These are phyloP conservation scores for Arthrobotrys entomopaga DNA, from an alignment of 2,329 filamentous ascomycete genomes.

Conservation along the genomic window DNA sequence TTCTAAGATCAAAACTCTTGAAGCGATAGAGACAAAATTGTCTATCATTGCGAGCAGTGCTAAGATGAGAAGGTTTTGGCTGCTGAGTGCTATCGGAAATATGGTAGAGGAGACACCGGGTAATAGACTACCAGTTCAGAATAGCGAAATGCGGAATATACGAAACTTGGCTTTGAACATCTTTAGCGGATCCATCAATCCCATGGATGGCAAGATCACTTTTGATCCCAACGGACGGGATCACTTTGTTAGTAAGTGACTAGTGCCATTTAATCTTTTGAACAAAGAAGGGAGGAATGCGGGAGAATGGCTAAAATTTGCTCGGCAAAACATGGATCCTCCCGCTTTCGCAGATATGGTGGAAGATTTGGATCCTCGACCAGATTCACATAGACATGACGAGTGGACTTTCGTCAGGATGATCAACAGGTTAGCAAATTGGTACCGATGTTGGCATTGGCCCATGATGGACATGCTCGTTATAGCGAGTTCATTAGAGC, in stretches of 20 bases:
- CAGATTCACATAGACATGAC: neutral
- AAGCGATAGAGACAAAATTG: neutral
- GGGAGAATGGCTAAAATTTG: constrained; percentile 4
- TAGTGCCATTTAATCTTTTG: neutral
- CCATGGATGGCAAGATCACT: neutral
- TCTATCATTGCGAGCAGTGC: neutral
- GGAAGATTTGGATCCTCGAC: constrained; percentile 3
- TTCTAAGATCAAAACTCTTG: constrained; percentile 6
- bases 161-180: constrained; percentile 7
- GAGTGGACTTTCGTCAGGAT: neutral
- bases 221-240: neutral
- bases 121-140: neutral
- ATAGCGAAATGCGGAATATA: neutral
- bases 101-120: constrained; percentile 1
- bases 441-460: neutral
- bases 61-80: neutral
- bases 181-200: neutral
- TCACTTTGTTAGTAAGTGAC: neutral
- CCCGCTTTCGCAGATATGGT: neutral
- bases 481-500: neutral
- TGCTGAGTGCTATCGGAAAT: neutral
- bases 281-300: neutral
- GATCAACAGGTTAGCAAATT: constrained; percentile 11
- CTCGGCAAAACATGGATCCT: neutral
- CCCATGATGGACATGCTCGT: neutral